Base-by-base conservation (phyloP, 805 yeast species). In the Candida coleopterorum region DNA sequence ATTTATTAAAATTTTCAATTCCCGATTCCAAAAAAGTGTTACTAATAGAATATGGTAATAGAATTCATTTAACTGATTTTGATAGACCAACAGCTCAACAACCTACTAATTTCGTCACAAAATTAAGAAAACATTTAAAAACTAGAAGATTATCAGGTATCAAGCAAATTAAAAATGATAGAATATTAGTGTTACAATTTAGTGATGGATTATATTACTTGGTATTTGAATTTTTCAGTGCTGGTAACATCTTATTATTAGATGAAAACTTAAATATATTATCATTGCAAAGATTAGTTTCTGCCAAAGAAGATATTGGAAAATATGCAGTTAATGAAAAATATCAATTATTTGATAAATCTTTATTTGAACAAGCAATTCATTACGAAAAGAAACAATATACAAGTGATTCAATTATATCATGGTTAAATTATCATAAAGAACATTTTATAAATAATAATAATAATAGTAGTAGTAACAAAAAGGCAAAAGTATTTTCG, bases 151-250 rank as follows among this genome's bases (percentile, higher is more conserved):
- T 90, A 29, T 75, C 93, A 1, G 73, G 74, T 25, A 62, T 90
- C 29, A 75, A 72, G 45, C 95, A 88, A 47, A 75, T 90, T 4
- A 81, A 79, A 1, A 75, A 79, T 49, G 96, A 88, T 53, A 72
- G 97, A 56, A 77, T 86, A n/a, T 65, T 86, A 29, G 95, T 88
- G 0, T 58, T 90, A 30, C 79, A 85, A 42, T 90, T 90, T 60
- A 79, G 89, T 30, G 95, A 86, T 49, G 96, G 96, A 2, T 50
- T 75, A 35, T 79, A 63, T 51, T 81, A 84, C 48, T 62, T 90
- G 45, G 95, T 86, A 0, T 59, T 90, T 36, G 98, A 90, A 58
- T 90, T 90, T 51, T 90, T 89, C 64, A 85, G 96, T 53, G 96
- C 96, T 3, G 98, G 98, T 18, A 90, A 90, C 53, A 75, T 90